These are phyloP conservation scores for Conringia planisiliqua DNA, from an alignment of 345 rosid species.

Conservation along the genomic window DNA sequence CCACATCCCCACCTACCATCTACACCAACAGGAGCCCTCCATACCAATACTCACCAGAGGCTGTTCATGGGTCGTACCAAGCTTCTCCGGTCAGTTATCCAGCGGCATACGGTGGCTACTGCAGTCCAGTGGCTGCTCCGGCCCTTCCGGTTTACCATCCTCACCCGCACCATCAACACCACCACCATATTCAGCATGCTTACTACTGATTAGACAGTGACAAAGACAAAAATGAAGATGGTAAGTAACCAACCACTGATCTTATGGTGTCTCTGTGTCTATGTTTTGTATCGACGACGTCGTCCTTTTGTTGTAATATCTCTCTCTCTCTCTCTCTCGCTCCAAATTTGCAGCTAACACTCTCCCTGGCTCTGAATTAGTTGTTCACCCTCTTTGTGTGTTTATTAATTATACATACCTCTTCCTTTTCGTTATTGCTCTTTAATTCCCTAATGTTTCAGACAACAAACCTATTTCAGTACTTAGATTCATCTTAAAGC, in stretches of 20 bases:
- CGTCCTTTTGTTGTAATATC: slow-evolving; percentile 4
- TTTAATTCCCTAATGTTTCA: background rate
- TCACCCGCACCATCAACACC: slow-evolving; percentile 12
- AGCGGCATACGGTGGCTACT: slow-evolving; percentile 7
- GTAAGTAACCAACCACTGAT: slow-evolving; percentile 27
- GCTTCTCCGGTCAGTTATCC: slow-evolving; percentile 13
- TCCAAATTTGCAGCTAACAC: background rate
- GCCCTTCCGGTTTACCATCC: slow-evolving; percentile 23
- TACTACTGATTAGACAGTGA: slow-evolving; percentile 31
- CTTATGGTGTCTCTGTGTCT: slow-evolving; percentile 5
- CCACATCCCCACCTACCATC: slow-evolving; percentile 17
- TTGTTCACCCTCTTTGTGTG: background rate
- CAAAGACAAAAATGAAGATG: slow-evolving; percentile 6
- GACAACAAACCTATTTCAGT: background rate
- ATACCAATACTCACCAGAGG: slow-evolving; percentile 26
- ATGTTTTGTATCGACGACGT: background rate
- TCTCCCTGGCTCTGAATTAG: slow-evolving; percentile 13
- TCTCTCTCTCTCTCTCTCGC: background rate
- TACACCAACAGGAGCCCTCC: slow-evolving; percentile 23
- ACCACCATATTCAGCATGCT: slow-evolving; percentile 24
- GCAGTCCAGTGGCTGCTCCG: slow-evolving; percentile 11
- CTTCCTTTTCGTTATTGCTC: background rate
- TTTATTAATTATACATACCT: slow-evolving; percentile 19
- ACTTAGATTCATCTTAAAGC: background rate
- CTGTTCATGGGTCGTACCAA: slow-evolving; percentile 3